Evolutionary conservation across 345 rosid species (phyloP).

Genomic region (Eucalyptus marginata): DNA sequence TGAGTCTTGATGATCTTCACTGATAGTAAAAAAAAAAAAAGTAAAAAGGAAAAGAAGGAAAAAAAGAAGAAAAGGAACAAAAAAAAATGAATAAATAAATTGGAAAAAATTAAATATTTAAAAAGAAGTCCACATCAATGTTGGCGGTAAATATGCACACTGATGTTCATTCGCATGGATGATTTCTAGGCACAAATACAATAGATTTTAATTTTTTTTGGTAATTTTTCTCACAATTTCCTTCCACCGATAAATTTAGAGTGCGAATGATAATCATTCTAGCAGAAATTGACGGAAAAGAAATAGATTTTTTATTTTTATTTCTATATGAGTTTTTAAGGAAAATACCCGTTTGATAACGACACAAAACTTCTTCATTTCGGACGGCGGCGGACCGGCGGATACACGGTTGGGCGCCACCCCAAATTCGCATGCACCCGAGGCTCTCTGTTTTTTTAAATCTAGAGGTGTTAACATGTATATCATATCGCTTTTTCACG

Average conservation of each 20-base stretch:
- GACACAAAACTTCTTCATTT: no score
- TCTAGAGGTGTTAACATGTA: background rate
- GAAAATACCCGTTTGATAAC: no score
- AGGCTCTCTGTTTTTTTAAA: background rate
- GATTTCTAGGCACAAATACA: fast-evolving
- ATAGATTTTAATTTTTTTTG: fast-evolving
- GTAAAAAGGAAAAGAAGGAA: fast-evolving
- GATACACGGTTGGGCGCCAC: background rate
- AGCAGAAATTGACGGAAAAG: no score
- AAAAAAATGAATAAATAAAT: fast-evolving
- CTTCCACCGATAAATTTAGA: background rate
- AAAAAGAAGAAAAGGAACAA: no score
- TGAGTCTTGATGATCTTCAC: background rate
- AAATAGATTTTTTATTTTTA: no score
- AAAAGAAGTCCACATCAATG: no score
- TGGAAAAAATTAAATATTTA: no score
- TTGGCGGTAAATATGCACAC: no score
- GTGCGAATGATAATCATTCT: no score
- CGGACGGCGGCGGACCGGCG: no score
- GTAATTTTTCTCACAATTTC: background rate
- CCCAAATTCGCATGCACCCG: background rate
- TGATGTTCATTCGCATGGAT: fast-evolving
- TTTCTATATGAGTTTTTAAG: no score
- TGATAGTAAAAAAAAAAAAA: background rate
- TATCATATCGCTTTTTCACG: background rate